Base-by-base conservation (phyloP, 768 basidiomycete genomes). In the Auricularia sp. region DNA sequence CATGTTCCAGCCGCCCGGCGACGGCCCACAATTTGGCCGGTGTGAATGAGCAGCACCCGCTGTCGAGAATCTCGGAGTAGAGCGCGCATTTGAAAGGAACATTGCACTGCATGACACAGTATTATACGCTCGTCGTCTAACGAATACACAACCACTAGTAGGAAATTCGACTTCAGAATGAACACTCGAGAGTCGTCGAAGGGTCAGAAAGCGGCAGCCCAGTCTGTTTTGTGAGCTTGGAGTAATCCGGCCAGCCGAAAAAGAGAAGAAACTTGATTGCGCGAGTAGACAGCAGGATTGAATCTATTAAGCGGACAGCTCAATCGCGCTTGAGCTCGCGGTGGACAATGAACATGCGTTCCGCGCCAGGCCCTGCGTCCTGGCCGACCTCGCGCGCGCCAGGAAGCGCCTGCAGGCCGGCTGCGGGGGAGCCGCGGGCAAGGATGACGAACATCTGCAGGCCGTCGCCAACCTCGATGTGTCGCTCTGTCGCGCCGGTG, bases 381-480 rank as follows among this genome's bases (percentile, higher is more conserved):
- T 77, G 73, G 3, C 85, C 83, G 69, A 90, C 70, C 74, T 93
- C 91, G 71, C 85, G 83, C 35, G 83, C 70, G 33, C 85, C 85
- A 18, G 76, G 76, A 36, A 86, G 67, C 54, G 73, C 77, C 68
- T 83, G 83, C 64, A 90, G 72, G 2, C 82, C 85, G 66, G 87
- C 83, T 62, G 84, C 70, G 36, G 79, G 78, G 36, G 86, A 84
- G 51, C 82, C 88, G 71, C 81, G 84, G 39, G 90, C 84, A 54
- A 95, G 80, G 56, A 92, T 87, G 64, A 98, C 81, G 71, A 88
- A 96, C 67, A 96, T 90, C 73, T 98, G 94, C 42, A 98, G 82
- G 3, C 92, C 93, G 74, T 98, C 96, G 54, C 96, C 96, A 67
- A 99, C 91, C 85, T 98, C 95, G 72, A 98, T 98, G 76, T 98